phyloP scores from a whole-genome alignment of 768 basidiomycete genomes.

The Amanita pallidorosea region DNA sequence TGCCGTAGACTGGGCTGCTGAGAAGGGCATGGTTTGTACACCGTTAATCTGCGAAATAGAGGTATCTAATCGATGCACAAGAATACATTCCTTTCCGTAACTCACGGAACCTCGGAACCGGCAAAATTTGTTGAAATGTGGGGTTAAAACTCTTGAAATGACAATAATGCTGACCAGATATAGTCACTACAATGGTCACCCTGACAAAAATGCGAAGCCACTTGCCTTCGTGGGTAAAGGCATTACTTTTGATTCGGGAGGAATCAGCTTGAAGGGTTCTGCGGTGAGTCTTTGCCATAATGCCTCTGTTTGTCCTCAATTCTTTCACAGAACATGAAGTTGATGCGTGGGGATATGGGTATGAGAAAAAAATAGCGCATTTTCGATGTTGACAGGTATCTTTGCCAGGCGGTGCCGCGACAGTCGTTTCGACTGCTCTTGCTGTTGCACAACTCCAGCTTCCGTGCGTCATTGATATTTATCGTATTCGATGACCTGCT shows the following conservation, averaged over 20 bases:
- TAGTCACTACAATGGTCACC: slow-evolving; percentile 77
- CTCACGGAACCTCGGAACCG: slow-evolving; percentile 72
- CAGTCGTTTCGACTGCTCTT: slow-evolving; percentile 59
- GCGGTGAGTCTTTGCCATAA: slow-evolving; percentile 30
- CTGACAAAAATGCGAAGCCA: slow-evolving; percentile 42
- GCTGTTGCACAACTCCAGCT: slow-evolving; percentile 75
- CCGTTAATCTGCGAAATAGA: neutral
- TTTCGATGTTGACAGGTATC: neutral
- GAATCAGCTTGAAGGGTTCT: slow-evolving; percentile 76
- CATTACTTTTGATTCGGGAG: slow-evolving; percentile 84
- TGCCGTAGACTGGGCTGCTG: slow-evolving; percentile 60
- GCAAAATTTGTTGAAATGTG: slow-evolving; percentile 84
- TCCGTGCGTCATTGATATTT: slow-evolving; percentile 39
- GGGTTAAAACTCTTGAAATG: slow-evolving; percentile 8
- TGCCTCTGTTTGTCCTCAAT: neutral
- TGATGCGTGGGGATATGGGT: slow-evolving; percentile 87
- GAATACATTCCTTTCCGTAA: slow-evolving; percentile 82
- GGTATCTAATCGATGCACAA: neutral
- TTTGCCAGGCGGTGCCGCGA: slow-evolving; percentile 59
- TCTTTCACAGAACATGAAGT: slow-evolving; percentile 55
- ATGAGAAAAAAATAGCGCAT: neutral
- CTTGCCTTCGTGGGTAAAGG: slow-evolving; percentile 81
- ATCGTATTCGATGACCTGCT: neutral
- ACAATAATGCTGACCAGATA: neutral
- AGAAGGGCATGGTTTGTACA: slow-evolving; percentile 66